A percentile compares a stretch with the other conserved stretches of the same genome.
phyloP scores from a whole-genome alignment of 1,284 basidiomycete genomes.

The Exobasidium cylindrosporum region DNA sequence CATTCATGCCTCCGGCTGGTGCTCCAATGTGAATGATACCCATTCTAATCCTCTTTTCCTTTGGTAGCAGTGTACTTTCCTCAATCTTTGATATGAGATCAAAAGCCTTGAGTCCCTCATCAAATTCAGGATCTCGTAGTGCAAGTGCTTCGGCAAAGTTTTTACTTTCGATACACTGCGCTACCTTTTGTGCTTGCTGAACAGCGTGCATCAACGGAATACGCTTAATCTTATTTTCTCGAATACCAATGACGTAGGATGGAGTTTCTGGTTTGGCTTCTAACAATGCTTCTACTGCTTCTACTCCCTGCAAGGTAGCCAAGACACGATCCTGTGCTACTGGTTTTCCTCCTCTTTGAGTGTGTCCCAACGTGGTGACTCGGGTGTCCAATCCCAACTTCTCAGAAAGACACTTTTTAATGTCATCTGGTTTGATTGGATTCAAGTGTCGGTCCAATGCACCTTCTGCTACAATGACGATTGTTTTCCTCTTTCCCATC shows the following conservation, averaged over 20 bases:
- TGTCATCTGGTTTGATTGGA: constrained; percentile 82
- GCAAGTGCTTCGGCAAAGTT: constrained; percentile 85
- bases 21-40: constrained; percentile 94
- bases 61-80: constrained; percentile 65
- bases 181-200: constrained; percentile 75
- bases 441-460: constrained; percentile 83
- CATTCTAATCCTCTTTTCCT: constrained; percentile 65
- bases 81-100: constrained; percentile 57
- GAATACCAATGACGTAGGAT: constrained; percentile 94
- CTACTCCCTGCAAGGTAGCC: constrained; percentile 89
- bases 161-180: constrained; percentile 74
- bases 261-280: constrained; percentile 84
- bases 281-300: constrained; percentile 87
- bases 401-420: constrained; percentile 83
- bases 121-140: constrained; percentile 86
- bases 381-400: constrained; percentile 88
- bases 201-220: constrained; percentile 92
- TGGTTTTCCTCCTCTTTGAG: constrained; percentile 88
- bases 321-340: constrained; percentile 89
- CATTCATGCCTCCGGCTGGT: constrained; percentile 97
- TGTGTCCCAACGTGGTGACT: constrained; percentile 97
- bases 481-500: constrained; percentile 92
- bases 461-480: constrained; percentile 96
- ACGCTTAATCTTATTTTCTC: constrained; percentile 90
- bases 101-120: constrained; percentile 82